Base-by-base conservation (phyloP, 148 eudicot species). In the Pouteria glomerata region DNA sequence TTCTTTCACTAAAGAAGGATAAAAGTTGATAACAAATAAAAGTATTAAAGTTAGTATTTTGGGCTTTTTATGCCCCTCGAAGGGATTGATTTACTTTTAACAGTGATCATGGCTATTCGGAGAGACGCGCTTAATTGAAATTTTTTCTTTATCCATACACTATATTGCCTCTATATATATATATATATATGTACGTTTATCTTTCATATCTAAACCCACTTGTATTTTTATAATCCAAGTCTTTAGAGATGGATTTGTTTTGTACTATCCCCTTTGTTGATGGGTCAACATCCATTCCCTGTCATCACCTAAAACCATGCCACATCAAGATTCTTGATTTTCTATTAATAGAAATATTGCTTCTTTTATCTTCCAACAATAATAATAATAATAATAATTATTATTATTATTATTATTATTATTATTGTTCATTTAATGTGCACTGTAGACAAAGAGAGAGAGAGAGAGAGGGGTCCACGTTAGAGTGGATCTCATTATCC, bases 271-370 rank as follows among this genome's bases (percentile, higher is more conserved):
- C 71, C 76, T 74, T 88, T 76, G 97, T 89, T 85, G 77, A 78
- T 50, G 56, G 81, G 90, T 91, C 94, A 81, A 84, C 89, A 91
- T 89, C 94, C 74, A 71, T 69, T 81, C 90, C 86, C 33, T 84
- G 85, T 89, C 94, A 84, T 79, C 78, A 82, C 87, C 84, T 83
- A 83, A 91, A 83, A 70, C 81, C 77, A 74, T 82, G 82, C 81
- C 85, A 77, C 69, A 70, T 79, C 52, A 82, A 82, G 84, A 86
- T 82, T 82, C 79, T 76, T n/a, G n/a, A n/a, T n/a, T 78, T 85
- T 79, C 85, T 78, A 70, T 79, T 83, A 82, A 81, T 83, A 77
- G 86, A 80, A 84, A 68, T 75, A 69, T 66, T 37, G 21, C 55
- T 76, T 69, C 52, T 16, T 30, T 80, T 6, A 59, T 66, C 57